Conservation (phyloP, 495 filamentous ascomycete species). For the Podospora pseudoanserina region DNA sequence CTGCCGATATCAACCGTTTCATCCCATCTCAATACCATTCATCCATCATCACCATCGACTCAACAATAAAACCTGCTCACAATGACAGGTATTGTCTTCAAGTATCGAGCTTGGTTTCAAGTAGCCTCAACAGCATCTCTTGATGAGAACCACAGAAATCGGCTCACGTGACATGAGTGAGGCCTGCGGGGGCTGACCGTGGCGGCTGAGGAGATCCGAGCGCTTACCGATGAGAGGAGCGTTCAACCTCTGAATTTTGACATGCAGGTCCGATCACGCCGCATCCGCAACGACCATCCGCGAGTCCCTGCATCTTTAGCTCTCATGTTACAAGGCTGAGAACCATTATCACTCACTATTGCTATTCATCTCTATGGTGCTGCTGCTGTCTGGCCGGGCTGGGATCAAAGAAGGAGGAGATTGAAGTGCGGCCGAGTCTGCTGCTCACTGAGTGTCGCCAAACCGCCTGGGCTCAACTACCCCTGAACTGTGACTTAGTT, state of each 20-base stretch:
- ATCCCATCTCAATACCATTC: not conserved
- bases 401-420: conserved; percentile 27
- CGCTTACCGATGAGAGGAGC: conserved; percentile 1
- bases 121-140: not conserved
- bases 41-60: not conserved
- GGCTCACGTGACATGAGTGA: conserved; percentile 14
- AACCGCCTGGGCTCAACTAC: not conserved
- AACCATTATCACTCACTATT: not conserved
- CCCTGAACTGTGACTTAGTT: not conserved
- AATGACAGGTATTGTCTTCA: not conserved
- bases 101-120: not conserved
- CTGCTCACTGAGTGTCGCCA: not conserved
- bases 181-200: conserved; percentile 10
- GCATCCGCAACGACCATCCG: conserved; percentile 6
- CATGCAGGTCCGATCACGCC: not conserved
- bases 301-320: conserved; percentile 1
- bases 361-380: conserved; percentile 21
- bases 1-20: not conserved
- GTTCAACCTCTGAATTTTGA: conserved; percentile 16
- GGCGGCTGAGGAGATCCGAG: conserved; percentile 16
- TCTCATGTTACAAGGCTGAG: conserved; percentile 4
- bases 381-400: conserved; percentile 2
- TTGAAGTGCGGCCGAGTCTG: conserved; percentile 16
- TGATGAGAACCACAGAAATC: not conserved
- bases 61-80: not conserved